Conservation (phyloP, 257 asterid genomes). For the Linderniella brevidens region DNA sequence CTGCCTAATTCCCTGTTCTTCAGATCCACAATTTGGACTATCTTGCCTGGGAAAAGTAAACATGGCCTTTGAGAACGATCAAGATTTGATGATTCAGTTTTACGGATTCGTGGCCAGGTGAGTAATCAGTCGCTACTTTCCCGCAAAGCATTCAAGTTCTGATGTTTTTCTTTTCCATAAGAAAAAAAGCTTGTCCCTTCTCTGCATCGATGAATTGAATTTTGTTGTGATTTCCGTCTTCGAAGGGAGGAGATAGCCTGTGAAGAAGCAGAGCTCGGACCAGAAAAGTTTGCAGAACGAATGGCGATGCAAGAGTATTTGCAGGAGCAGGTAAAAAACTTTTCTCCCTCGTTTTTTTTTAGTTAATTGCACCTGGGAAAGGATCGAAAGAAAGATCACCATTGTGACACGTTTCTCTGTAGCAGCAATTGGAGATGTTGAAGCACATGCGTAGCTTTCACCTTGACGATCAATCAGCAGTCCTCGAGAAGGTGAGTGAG, state of each 20-base stretch:
- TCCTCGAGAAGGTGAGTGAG: slow-evolving; percentile 55
- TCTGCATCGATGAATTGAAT: too few species aligned
- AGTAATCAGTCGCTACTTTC: slow-evolving; percentile 11
- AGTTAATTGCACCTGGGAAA: background rate
- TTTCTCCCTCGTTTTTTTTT: background rate
- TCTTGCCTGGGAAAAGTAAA: slow-evolving; percentile 69
- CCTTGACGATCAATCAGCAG: slow-evolving; percentile 62
- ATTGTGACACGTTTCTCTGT: background rate
- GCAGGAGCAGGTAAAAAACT: slow-evolving; percentile 41
- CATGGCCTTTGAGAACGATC: slow-evolving; percentile 59
- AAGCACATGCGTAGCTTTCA: slow-evolving; percentile 55
- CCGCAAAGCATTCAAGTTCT: background rate
- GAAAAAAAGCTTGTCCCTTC: too few species aligned
- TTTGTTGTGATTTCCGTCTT: background rate
- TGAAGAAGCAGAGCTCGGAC: slow-evolving; percentile 91
- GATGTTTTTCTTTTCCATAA: background rate
- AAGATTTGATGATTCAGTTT: slow-evolving; percentile 61
- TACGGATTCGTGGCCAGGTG: slow-evolving; percentile 76
- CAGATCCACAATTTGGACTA: slow-evolving; percentile 77
- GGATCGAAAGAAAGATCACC: background rate
- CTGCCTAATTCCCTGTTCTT: slow-evolving; percentile 5
- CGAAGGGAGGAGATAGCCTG: slow-evolving; percentile 83
- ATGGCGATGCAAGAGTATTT: slow-evolving; percentile 33
- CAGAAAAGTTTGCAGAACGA: slow-evolving; percentile 48
- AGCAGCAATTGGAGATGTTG: slow-evolving; percentile 85